A percentile compares a stretch with the other conserved stretches of the same genome.
Conservation (phyloP, 306 rosid species). For the Erythrophleum fordii region DNA sequence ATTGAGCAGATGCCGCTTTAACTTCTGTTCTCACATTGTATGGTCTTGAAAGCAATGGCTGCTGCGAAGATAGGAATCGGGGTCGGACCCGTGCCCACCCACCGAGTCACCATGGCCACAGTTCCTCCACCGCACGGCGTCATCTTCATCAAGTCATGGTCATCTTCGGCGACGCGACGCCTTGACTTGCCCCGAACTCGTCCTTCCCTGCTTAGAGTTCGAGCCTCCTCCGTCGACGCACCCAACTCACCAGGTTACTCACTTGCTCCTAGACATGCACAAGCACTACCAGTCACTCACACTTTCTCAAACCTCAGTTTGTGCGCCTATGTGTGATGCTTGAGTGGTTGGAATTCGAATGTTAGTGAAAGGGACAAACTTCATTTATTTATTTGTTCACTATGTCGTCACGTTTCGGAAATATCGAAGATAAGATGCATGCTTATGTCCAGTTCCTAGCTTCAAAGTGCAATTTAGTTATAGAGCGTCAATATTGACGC, state of each 20-base stretch:
- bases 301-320: conserved; percentile 3
- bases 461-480: neutral
- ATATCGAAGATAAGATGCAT: conserved; percentile 13
- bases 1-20: neutral
- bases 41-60: conserved; percentile 75
- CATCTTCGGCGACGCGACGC: conserved; percentile 39
- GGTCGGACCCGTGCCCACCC: conserved; percentile 57
- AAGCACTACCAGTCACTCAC: neutral
- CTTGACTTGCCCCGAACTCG: conserved; percentile 46
- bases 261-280: neutral
- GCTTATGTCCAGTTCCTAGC: neutral
- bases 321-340: neutral
- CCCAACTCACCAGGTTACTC: conserved; percentile 60
- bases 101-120: conserved; percentile 56
- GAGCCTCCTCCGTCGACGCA: conserved; percentile 54
- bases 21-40: conserved; percentile 46
- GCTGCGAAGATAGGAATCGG: conserved; percentile 72
- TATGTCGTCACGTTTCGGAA: conserved; percentile 7
- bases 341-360: neutral
- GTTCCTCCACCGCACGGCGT: conserved; percentile 46
- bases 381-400: too few relatives aligned
- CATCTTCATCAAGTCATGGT: conserved; percentile 46
- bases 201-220: conserved; percentile 48
- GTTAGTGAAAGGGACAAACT: neutral
- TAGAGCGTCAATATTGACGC: neutral